phyloP scores from a whole-genome alignment of 345 rosid species.

The Lepidium sativum region DNA sequence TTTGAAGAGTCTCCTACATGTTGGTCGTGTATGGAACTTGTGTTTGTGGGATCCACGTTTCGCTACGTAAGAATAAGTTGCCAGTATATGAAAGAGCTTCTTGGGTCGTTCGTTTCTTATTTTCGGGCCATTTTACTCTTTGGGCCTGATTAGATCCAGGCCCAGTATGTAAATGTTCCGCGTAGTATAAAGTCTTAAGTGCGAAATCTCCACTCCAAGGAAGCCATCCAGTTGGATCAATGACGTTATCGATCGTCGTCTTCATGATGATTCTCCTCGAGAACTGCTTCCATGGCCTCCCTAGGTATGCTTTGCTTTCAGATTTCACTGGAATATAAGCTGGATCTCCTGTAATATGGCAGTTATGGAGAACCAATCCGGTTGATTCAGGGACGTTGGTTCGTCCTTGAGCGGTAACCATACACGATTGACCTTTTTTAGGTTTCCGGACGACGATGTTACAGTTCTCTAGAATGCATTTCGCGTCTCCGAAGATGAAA shows the following conservation, averaged over 20 bases:
- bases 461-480: constrained; percentile 56
- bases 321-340: constrained; percentile 30
- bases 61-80: constrained; percentile 30
- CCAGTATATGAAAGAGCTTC: constrained; percentile 31
- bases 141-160: constrained; percentile 37
- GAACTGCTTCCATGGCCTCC: constrained; percentile 60
- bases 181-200: constrained; percentile 47
- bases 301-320: constrained; percentile 46
- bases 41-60: constrained; percentile 35
- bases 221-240: constrained; percentile 58
- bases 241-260: constrained; percentile 39
- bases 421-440: constrained; percentile 32
- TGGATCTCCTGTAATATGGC: constrained; percentile 40
- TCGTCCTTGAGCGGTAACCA: constrained; percentile 68
- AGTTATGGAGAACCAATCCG: constrained; percentile 53
- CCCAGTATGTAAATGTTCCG: constrained; percentile 54
- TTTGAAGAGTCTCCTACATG: constrained; percentile 21
- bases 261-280: constrained; percentile 57
- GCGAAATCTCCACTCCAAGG: constrained; percentile 40
- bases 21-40: constrained; percentile 46
- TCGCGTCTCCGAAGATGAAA: constrained; percentile 59
- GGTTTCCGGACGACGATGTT: constrained; percentile 48
- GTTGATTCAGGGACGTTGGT: constrained; percentile 32
- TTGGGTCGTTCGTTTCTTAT: constrained; percentile 23
- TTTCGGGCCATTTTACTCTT: constrained; percentile 55